Percentiles rank a stretch among this genome's conserved stretches.
These are phyloP conservation scores for Tetracladium maxilliforme DNA, from an alignment of 2,329 filamentous ascomycete species.

Conservation along the genomic window DNA sequence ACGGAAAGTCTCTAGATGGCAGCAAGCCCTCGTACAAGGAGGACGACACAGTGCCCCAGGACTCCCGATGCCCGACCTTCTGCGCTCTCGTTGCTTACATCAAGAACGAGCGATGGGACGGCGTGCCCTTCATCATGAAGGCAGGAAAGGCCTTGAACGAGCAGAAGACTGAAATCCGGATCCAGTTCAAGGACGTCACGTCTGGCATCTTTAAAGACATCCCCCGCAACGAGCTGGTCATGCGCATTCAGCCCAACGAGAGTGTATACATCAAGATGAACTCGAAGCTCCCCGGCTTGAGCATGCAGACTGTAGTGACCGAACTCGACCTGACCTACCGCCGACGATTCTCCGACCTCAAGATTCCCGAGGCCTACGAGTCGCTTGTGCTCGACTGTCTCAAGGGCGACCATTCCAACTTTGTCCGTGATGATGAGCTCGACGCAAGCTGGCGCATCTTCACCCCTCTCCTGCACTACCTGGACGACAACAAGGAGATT, in stretches of 20 bases:
- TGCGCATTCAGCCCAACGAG: constrained; percentile 98
- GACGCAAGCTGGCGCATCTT: constrained; percentile 99
- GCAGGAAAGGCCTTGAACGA: constrained; percentile 97
- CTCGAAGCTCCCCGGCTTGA: constrained; percentile 94
- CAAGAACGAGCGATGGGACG: constrained; percentile 99
- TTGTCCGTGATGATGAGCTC: constrained; percentile 90
- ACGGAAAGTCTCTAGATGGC: constrained; percentile 89
- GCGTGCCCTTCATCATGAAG: constrained; percentile 98
- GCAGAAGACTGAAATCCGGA: constrained; percentile 98
- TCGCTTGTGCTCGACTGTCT: constrained; percentile 92
- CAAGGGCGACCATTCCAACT: constrained; percentile 99
- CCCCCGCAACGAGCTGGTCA: constrained; percentile 95
- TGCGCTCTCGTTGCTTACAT: constrained; percentile 95
- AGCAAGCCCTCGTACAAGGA: constrained; percentile 97
- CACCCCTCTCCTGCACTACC: constrained; percentile 90
- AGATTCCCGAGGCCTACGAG: constrained; percentile 98
- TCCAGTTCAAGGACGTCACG: constrained; percentile 99
- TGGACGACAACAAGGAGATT: constrained; percentile 98
- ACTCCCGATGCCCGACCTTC: constrained; percentile 95
- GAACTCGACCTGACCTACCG: constrained; percentile 97
- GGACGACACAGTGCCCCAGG: constrained; percentile 94
- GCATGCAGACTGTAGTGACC: constrained; percentile 98
- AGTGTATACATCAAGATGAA: constrained; percentile 99
- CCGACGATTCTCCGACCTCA: constrained; percentile 94
- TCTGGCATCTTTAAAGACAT: constrained; percentile 99